phyloP scores from a whole-genome alignment of 225 moss, liverwort and hornwort genomes.

The Straminergon stramineum region DNA sequence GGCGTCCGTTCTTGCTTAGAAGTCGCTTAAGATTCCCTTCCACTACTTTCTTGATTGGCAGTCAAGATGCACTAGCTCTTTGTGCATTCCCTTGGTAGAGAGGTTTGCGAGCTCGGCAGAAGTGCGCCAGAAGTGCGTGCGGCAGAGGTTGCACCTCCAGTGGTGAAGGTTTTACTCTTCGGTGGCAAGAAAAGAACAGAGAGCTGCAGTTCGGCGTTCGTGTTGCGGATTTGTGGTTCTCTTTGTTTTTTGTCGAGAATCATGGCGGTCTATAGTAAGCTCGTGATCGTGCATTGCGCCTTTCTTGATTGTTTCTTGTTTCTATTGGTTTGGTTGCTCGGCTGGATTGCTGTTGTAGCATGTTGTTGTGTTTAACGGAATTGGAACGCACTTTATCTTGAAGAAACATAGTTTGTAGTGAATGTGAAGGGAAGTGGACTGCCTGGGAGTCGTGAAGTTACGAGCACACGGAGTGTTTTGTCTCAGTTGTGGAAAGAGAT shows the following conservation, averaged over 20 bases:
- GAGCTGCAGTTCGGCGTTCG: background rate
- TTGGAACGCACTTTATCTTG: background rate
- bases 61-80: background rate
- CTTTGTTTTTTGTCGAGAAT: background rate
- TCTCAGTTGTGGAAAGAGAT: background rate
- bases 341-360: background rate
- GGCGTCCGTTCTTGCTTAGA: background rate
- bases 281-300: background rate
- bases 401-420: background rate
- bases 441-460: background rate
- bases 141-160: background rate
- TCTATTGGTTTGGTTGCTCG: background rate
- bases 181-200: background rate
- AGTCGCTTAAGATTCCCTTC: background rate
- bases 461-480: background rate
- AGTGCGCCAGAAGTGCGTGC: background rate
- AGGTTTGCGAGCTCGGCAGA: background rate
- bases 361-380: background rate
- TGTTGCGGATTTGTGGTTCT: background rate
- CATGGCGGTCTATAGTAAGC: conserved; percentile 27
- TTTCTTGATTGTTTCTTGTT: background rate
- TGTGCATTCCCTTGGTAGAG: background rate
- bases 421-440: background rate
- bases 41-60: background rate
- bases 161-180: background rate